These are phyloP conservation scores for Metrosideros polymorpha DNA, from an alignment of 441 rosid species.

Conservation along the genomic window DNA sequence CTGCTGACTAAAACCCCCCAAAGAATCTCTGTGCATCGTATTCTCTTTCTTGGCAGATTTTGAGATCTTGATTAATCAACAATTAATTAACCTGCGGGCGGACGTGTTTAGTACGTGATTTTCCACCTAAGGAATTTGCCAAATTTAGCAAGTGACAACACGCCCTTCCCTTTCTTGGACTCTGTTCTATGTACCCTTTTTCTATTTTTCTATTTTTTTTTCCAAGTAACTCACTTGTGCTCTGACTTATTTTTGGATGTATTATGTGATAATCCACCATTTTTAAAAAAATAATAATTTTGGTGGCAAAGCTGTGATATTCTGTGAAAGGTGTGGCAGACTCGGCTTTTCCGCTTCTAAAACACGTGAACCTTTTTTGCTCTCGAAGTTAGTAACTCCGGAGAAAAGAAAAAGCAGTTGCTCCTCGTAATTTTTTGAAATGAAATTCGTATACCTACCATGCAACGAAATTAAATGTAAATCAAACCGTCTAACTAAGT, in stretches of 20 bases:
- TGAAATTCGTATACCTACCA: neutral
- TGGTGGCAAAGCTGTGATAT: constrained; percentile 11
- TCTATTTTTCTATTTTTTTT: neutral
- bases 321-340: neutral
- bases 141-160: neutral
- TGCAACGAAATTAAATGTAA: neutral
- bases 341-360: neutral
- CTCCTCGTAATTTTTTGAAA: neutral
- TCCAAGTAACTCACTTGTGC: neutral
- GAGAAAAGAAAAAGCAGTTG: neutral
- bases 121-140: neutral
- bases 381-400: constrained; percentile 10
- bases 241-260: neutral
- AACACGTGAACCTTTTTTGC: neutral
- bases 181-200: neutral
- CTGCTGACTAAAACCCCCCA: constrained; percentile 9
- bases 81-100: neutral
- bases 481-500: neutral
- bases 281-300: neutral
- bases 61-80: neutral
- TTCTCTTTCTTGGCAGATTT: neutral
- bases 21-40: neutral
- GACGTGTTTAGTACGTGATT: neutral
- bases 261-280: neutral
- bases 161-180: neutral